These are phyloP conservation scores for Puccinia polysora DNA, from an alignment of 1,284 basidiomycete species.

Conservation along the genomic window DNA sequence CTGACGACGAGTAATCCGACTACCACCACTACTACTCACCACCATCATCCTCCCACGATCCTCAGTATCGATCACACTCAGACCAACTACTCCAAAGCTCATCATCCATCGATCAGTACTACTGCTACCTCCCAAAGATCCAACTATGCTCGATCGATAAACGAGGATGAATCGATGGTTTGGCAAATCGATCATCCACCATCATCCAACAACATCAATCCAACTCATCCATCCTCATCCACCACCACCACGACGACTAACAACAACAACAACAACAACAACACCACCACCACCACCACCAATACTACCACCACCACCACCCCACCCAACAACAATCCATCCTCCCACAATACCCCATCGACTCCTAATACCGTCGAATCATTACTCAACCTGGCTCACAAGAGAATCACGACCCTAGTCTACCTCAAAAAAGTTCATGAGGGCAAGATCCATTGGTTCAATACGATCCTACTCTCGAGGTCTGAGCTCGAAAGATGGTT, in stretches of 20 bases:
- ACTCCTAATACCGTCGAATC: conserved; percentile 56
- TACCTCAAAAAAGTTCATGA: conserved; percentile 77
- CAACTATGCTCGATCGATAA: not conserved
- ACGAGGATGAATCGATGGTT: not conserved
- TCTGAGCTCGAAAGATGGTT: conserved; percentile 69
- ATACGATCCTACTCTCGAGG: conserved; percentile 71
- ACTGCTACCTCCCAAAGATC: too few species aligned
- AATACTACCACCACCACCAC: not conserved
- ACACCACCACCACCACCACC: not conserved
- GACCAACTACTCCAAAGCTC: too few species aligned
- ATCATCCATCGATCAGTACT: too few species aligned
- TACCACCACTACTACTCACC: too few species aligned
- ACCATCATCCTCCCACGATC: too few species aligned
- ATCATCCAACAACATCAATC: not conserved
- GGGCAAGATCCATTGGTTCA: conserved; percentile 75
- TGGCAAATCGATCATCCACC: not conserved
- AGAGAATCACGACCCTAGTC: conserved; percentile 73
- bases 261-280: not conserved
- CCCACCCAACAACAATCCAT: not conserved
- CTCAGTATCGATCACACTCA: too few species aligned
- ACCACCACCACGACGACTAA: too few species aligned
- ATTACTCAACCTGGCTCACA: conserved; percentile 66
- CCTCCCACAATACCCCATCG: too few species aligned
- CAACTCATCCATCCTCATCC: too few species aligned
- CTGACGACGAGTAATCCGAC: too few species aligned